phyloP scores from a whole-genome alignment of 2,329 filamentous ascomycete species.

The Talaromyces pinophilus region DNA sequence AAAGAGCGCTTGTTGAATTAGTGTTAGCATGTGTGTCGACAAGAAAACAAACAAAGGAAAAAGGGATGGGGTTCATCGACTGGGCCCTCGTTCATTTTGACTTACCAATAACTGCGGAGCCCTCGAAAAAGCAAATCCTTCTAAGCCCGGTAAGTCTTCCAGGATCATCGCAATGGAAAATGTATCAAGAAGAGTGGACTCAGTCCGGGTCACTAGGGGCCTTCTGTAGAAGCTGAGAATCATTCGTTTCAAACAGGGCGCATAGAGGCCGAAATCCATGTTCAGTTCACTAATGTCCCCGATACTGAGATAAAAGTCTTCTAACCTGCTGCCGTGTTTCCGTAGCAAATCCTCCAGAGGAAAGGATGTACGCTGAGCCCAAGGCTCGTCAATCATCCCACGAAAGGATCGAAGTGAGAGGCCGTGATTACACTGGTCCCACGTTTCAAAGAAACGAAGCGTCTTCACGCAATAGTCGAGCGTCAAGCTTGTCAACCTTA shows the following conservation, averaged over 20 bases:
- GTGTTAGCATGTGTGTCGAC: conserved; percentile 3
- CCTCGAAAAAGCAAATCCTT: background rate
- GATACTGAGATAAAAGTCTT: background rate
- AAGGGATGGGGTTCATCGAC: background rate
- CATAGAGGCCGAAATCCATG: background rate
- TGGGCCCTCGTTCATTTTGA: background rate
- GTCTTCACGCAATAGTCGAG: background rate
- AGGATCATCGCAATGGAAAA: background rate
- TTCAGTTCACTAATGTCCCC: no score
- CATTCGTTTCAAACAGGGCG: background rate
- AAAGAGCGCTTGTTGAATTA: background rate
- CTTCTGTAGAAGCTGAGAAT: background rate
- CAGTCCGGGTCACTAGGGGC: background rate
- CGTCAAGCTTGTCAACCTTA: background rate
- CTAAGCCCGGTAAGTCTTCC: background rate
- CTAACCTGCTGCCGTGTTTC: background rate
- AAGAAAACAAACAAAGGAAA: background rate
- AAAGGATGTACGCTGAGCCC: background rate
- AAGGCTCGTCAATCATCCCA: background rate
- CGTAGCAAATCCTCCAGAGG: background rate
- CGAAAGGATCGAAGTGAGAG: background rate
- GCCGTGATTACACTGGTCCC: background rate
- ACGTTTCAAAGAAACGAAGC: background rate
- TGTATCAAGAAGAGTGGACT: background rate
- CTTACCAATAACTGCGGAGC: background rate